Base-by-base conservation (phyloP, 2,329 filamentous ascomycete genomes). In the Fusarium foetens region DNA sequence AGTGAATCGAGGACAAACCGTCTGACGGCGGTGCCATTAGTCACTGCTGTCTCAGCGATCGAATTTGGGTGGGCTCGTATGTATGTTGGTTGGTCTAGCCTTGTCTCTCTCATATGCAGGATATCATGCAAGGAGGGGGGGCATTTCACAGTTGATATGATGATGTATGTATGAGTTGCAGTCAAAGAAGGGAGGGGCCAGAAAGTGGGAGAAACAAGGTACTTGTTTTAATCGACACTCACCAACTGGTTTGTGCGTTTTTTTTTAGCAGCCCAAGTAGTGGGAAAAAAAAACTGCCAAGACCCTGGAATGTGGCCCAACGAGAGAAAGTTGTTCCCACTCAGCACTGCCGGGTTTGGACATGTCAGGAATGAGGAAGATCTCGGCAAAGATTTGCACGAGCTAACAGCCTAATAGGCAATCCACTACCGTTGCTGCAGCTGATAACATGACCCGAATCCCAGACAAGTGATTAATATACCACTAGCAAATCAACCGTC, bases 1-100 rank as follows among this genome's bases (percentile, higher is more conserved):
- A 75, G 21, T 63, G 68, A 51, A 75, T 75, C 48, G 64, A 64
- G n/a, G 73, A 60, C 17, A 69, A 27, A 21, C 73, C 73, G 10
- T 75, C 73, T 23, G 52, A 61, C 52, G 71, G 69, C 58, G 68
- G 66, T 42, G 59, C 53, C 65, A 75, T 75, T 59, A 36, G 49
- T 51, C 17, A 63, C 29, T 8, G 10, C 16, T 67, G 54, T 67
- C 54, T 62, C 35, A 35, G 53, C 45, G 39, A 36, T 29, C 11
- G 1, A 9, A 3, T 29, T 16, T 16, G 53, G 0, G 33, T 52
- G 17, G 39, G 31, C 19, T 57, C 35, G 36, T 21, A 6, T 31
- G 64, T 23, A 5, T 58, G 41, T 58, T 58, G 41, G 52, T 36
- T 46, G 53, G 35, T 51, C 23, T n/a, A 21, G 31, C 43, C 55